Conservation (phyloP, 805 yeast genomes). For the Ogataea siamensis region DNA sequence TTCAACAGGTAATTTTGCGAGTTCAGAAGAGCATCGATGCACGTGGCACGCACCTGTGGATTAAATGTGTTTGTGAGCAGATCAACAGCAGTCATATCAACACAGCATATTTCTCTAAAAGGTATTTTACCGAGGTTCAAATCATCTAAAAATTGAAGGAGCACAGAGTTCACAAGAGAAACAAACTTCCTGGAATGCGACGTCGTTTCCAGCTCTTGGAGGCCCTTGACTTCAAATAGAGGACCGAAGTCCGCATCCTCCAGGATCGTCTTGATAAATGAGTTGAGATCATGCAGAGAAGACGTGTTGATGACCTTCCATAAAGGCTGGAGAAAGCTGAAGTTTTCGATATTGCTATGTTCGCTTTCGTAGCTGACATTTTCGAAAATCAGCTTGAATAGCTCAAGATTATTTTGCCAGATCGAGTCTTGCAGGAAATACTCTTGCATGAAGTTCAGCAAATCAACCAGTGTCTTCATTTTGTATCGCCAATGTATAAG, state of each 20-base stretch:
- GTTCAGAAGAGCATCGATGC: conserved; percentile 42
- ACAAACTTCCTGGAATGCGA: conserved; percentile 15
- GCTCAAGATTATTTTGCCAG: conserved; percentile 32
- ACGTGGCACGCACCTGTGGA: conserved; percentile 42
- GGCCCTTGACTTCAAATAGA: conserved; percentile 16
- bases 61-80: conserved; percentile 38
- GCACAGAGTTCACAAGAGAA: conserved; percentile 16
- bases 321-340: conserved; percentile 25
- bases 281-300: conserved; percentile 14
- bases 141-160: conserved; percentile 22
- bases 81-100: conserved; percentile 25
- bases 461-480: conserved; percentile 29
- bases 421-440: conserved; percentile 24
- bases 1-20: conserved; percentile 35
- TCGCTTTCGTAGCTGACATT: conserved; percentile 17
- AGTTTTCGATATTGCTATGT: conserved; percentile 7
- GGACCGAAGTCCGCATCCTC: conserved; percentile 28
- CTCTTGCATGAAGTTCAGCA: conserved; percentile 29
- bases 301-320: conserved; percentile 17
- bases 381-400: conserved; percentile 28
- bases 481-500: conserved; percentile 32
- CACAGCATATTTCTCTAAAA: conserved; percentile 44
- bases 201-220: conserved; percentile 5
- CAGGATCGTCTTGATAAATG: conserved; percentile 22
- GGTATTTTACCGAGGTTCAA: conserved; percentile 28